Base-by-base conservation (phyloP, 495 filamentous ascomycete species). In the Parmelia sp. region DNA sequence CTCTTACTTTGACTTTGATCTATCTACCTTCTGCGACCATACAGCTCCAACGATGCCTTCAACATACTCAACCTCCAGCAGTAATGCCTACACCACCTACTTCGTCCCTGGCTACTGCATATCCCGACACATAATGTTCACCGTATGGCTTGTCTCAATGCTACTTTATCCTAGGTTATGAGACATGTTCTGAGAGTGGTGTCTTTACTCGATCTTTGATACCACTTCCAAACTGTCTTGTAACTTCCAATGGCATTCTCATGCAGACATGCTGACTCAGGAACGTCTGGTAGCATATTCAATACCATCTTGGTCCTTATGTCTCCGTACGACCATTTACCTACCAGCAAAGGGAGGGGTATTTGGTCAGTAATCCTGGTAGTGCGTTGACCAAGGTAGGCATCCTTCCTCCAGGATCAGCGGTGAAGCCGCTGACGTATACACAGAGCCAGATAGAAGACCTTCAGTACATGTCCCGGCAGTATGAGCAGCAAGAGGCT, bases 311-410 rank as follows among this genome's bases (percentile, higher is more conserved):
- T 9, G 81, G 81, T 14, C 80, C 80, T 31, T 77, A 73, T 56
- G 79, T 79, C 45, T 76, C 78, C 19, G 79, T 78, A 31, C 71
- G 80, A 62, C 81, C 81, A 29, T 83, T 79, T 67, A 79, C 76
- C 47, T 82, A 81, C 62, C 80, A 83, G 78, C 79, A 78, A 36
- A 79, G 81, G 45, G 80, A 83, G 71, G 81, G 81, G 37, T 83
- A 83, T 61, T 71, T 83, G n/a, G 77, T 83, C 57, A 72, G 73
- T 29, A 67, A 71, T 44, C 55, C 69, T 40, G 81, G 81, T 44
- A 72, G 77, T 63, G 79, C 77, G 65, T 71, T 83, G 55, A 83
- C 81, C 64, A 74, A 81, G 72, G 81, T 83, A 61, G 72, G 76
- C 75, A 23, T 45, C 44, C 64, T 63, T 53, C 47, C 33, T 31